Base-by-base conservation (phyloP, 2,329 filamentous ascomycete species). In the Colletotrichum cordylinicola region DNA sequence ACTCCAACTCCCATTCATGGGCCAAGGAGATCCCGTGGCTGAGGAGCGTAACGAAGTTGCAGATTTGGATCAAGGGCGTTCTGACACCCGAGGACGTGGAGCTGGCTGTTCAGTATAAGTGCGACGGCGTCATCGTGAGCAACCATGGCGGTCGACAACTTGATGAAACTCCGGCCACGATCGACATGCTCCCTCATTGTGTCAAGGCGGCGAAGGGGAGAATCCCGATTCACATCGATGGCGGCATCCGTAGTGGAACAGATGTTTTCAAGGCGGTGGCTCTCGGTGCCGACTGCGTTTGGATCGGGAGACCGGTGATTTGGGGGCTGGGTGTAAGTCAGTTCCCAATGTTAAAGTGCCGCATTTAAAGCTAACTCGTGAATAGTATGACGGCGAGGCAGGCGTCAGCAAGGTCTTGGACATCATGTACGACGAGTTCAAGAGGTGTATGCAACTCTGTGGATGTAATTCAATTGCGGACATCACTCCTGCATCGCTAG, bases 11-110 rank as follows among this genome's bases (percentile, higher is more conserved):
- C 4, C 74, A 83, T 77, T 82, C 80, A 55, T 92, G 90, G 90
- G 87, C 86, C 13, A 80, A 83, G 3, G 87, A 88, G 15, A 88
- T 91, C 37, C 84, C 86, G 0, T 91, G 89, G 89, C 79, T 91
- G 48, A 82, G 87, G 24, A 81, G 82, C 16, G 81, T 86, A n/a
- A 90, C 88, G 0, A 84, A 83, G 61, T 84, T 91, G 83, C 83
- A 88, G 71, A 88, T 88, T 62, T 88, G 86, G 85, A 65, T 86
- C 56, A 88, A 88, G 75, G 87, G 87, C 1, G 81, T 88, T 18
- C 81, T 87, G 48, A 83, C 83, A 13, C 83, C 84, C 4, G 84
- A 86, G n/a, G 87, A 88, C 58, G 85, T 84, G 0, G 77, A 82
- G 15, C 70, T 84, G 7, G 87, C 87, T 0, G 79, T 84, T 18